Percentiles rank a stretch among this genome's conserved stretches.
These are phyloP conservation scores for Pugionium dolabratum DNA, from an alignment of 345 rosid genomes.

Conservation along the genomic window DNA sequence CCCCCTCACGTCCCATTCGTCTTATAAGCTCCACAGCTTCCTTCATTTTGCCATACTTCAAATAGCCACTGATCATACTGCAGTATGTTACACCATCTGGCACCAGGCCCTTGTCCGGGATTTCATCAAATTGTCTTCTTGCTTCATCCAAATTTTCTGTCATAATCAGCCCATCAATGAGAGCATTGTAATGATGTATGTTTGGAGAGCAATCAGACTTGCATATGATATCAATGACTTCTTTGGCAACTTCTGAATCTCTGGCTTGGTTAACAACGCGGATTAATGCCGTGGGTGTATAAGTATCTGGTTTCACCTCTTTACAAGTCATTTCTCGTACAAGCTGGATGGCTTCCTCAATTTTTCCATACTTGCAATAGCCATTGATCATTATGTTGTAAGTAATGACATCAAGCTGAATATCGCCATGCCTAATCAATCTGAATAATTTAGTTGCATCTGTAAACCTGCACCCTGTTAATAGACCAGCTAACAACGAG, in stretches of 20 bases:
- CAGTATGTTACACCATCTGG: constrained; percentile 1
- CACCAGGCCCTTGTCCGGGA: not conserved
- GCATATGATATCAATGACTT: not conserved
- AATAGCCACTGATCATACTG: not conserved
- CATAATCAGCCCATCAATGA: not conserved
- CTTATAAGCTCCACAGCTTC: constrained; percentile 18
- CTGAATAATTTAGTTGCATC: constrained; percentile 5
- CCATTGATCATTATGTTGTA: constrained; percentile 23
- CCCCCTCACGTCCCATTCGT: constrained; percentile 10
- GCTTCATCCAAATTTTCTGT: not conserved
- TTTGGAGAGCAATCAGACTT: constrained; percentile 5
- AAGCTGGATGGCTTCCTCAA: constrained; percentile 8
- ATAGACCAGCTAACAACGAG: constrained; percentile 12
- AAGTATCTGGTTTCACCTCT: constrained; percentile 16
- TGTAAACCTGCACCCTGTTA: not conserved
- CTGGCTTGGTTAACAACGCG: constrained; percentile 1
- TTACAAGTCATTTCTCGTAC: constrained; percentile 11
- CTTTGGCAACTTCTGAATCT: constrained; percentile 13
- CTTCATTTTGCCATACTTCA: constrained; percentile 3
- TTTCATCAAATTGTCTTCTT: constrained; percentile 1
- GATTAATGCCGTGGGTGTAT: not conserved
- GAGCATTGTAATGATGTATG: not conserved
- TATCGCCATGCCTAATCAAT: not conserved
- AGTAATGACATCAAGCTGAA: constrained; percentile 9
- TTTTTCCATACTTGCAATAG: constrained; percentile 1